Base-by-base conservation (phyloP, 2,329 filamentous ascomycete species). In the Aspergillus sp. region DNA sequence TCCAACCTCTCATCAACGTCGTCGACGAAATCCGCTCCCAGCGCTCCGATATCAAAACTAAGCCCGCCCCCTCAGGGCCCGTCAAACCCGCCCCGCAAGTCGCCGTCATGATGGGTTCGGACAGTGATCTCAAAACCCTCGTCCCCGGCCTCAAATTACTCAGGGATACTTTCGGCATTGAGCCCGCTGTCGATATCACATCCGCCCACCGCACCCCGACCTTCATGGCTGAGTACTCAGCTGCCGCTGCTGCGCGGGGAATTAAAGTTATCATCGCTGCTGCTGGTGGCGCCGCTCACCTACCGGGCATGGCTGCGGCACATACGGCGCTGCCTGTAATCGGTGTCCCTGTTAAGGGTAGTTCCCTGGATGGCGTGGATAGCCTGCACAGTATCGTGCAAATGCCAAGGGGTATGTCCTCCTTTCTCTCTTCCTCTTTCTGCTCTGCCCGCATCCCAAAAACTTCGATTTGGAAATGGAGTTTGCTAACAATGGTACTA, bases 231-330 rank as follows among this genome's bases (percentile, higher is more conserved):
- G 76, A 86, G 57, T 84, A 90, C 48, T 88, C 88, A 7, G 82
- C 80, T 25, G 79, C 81, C 14, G 89, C 89, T 14, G 83, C 85
- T 0, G 81, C 78, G 2, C 82, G 84, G 0, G 89, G 89, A 7
- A 84, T 91, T 70, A 86, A 86, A 63, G 87, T 90, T 4, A 84
- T 93, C 58, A 91, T 91, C 62, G 89, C 89, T 1, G 90, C 88
- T 17, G 89, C 89, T 0, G 89, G 89, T 12, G 89, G 89, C 25
- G 89, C 89, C 0, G 89, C 89, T 6, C 85, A 88, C 64, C 76
- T 91, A 1, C 88, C 89, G 0, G 89, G 89, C n/a, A 91, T 91
- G 88, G 74, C 88, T 5, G 86, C 88, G 0, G 86, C 87, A 1
- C 84, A 89, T 68, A 90, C 88, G 0, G 80, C 85, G 2, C 74